Conservation (phyloP, 345 rosid genomes). For the Hibiscus tridactylites region DNA sequence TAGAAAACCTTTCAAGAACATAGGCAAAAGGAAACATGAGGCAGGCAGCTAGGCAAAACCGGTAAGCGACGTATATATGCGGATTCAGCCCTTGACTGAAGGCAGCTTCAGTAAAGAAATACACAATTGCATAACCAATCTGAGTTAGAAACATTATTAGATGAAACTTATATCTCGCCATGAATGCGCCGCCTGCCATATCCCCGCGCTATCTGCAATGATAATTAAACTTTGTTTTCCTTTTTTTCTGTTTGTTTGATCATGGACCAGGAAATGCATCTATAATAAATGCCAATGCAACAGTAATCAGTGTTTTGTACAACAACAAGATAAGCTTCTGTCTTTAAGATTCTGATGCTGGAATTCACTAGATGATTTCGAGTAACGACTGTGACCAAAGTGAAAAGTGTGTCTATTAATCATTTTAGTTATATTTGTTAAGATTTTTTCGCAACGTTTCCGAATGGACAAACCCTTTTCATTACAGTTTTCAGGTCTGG, state of each 20-base stretch:
- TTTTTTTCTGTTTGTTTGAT: neutral
- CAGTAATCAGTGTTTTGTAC: neutral
- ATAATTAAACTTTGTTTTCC: neutral
- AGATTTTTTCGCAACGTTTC: neutral
- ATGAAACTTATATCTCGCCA: slow-evolving; percentile 3
- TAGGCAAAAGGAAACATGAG: slow-evolving; percentile 50
- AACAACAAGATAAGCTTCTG: neutral
- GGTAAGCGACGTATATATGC: slow-evolving; percentile 54
- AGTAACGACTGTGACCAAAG: neutral
- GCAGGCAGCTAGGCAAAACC: slow-evolving; percentile 35
- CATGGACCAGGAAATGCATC: neutral
- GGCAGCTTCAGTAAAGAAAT: slow-evolving; percentile 55
- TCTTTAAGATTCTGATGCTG: slow-evolving; percentile 6
- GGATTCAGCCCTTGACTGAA: slow-evolving; percentile 66
- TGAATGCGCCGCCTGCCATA: neutral
- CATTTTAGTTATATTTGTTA: no score
- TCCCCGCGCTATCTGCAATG: slow-evolving; percentile 11
- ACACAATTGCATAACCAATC: slow-evolving; percentile 40
- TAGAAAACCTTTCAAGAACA: slow-evolving; percentile 40
- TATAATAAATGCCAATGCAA: slow-evolving; percentile 1
- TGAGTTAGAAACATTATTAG: slow-evolving; percentile 41
- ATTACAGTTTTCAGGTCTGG: neutral
- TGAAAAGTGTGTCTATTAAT: neutral
- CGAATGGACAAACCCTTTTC: neutral
- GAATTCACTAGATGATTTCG: neutral